Percentiles rank a stretch among this genome's conserved stretches.
Conservation (phyloP, 345 rosid genomes). For the Populus nigra region DNA sequence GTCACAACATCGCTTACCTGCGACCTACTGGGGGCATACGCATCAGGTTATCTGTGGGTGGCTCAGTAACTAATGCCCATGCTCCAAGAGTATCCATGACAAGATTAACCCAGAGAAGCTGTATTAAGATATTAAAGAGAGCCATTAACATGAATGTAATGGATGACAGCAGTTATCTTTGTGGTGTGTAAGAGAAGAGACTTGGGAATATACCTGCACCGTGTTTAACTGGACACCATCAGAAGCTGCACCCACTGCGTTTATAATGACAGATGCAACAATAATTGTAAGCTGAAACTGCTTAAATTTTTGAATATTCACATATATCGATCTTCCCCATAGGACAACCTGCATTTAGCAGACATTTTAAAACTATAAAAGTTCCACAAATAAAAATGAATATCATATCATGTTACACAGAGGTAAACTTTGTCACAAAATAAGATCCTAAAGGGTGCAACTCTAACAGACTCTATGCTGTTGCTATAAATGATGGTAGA, state of each 20-base stretch:
- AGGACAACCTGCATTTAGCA: conserved; percentile 24
- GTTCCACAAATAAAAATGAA: neutral
- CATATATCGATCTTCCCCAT: conserved; percentile 44
- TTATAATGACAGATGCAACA: conserved; percentile 41
- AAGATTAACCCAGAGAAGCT: conserved; percentile 55
- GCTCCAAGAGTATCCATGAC: conserved; percentile 61
- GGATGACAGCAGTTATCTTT: too few relatives aligned
- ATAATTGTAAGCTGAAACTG: conserved; percentile 50
- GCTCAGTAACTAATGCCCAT: conserved; percentile 51
- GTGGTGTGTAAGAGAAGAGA: too few relatives aligned
- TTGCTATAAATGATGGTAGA: too few relatives aligned
- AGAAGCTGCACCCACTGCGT: conserved; percentile 33
- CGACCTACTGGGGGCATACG: conserved; percentile 44
- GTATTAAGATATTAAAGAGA: neutral
- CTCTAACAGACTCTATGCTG: too few relatives aligned
- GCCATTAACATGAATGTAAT: neutral
- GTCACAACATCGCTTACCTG: conserved; percentile 15
- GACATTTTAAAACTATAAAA: neutral
- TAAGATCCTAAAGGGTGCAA: neutral
- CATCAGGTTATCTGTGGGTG: conserved; percentile 51
- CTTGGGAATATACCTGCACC: conserved; percentile 24
- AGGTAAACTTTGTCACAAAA: neutral
- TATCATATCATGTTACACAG: too few relatives aligned
- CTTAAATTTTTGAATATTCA: conserved; percentile 44
- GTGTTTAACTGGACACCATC: conserved; percentile 35